Base-by-base conservation (phyloP, 129 eudicot species). In the Kitagawia praeruptora region DNA sequence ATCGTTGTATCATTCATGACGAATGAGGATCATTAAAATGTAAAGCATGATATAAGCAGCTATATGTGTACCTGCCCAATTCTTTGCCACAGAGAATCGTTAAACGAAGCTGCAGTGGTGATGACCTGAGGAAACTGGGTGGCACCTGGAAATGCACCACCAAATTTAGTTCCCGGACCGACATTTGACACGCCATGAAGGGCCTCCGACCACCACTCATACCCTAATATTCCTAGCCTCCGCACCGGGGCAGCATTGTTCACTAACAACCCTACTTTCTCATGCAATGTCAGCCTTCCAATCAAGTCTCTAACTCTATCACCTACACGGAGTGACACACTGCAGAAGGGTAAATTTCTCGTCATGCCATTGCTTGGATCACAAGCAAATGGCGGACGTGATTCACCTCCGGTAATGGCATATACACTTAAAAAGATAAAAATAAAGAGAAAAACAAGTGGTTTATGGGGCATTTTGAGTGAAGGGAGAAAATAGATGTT, bases 191-290 rank as follows among this genome's bases (percentile, higher is more conserved):
- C 98, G 14, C 99, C 99, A 80, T 96, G 99, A 45, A 96, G 90
- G 5, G 99, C 99, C 88, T 96, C 99, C 54, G 99, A 96, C 99
- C 99, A 96, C 99, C 99, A 96, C 77, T 96, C 98, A 27, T 92
- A 96, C 44, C 97, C 96, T 51, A 82, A 85, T 8, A 96, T 88
- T 4, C 98, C 99, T 23, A 96, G 61, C 64, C 99, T 84, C 3
- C 86, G 92, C 25, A 96, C 85, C 4, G 89, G 92, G 1, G 91
- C 91, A 1, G 99, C 99, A 81, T 92, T 96, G 77, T 92, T 92
- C 8, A 92, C 99, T 16, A 96, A 54, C 49, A 85, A 76, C 58
- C 92, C 81, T 23, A 90, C 85, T 71, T 96, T 96, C 74, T 96
- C 99, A 69, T 85, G 87, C 85, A 92, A 80, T 64, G 90, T 90